phyloP scores from a whole-genome alignment of 495 filamentous ascomycete species.

The Lophiotrema nucula region DNA sequence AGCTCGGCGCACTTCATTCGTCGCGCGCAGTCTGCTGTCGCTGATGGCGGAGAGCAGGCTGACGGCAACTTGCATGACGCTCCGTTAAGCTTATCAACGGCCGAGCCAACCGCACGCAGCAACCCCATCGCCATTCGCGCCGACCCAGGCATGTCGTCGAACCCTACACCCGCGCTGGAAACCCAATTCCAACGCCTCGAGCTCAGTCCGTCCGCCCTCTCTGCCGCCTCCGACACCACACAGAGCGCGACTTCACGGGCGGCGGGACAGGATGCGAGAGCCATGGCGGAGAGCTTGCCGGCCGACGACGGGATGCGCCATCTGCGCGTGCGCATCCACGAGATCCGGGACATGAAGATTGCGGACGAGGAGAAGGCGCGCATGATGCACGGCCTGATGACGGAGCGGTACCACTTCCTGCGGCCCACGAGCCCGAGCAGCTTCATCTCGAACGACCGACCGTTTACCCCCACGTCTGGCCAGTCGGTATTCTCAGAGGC shows the following conservation, averaged over 20 bases:
- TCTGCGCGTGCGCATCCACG: conserved; percentile 72
- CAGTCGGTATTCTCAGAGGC: conserved; percentile 29
- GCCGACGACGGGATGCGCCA: conserved; percentile 89
- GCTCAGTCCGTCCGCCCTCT: conserved; percentile 8
- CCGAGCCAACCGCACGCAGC: conserved; percentile 1
- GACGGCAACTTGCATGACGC: conserved; percentile 9
- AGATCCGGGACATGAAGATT: conserved; percentile 65
- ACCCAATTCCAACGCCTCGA: conserved; percentile 40
- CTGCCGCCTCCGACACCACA: neutral
- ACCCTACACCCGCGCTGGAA: conserved; percentile 36
- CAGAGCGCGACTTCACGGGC: neutral
- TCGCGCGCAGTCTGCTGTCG: neutral
- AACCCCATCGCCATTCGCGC: conserved; percentile 12
- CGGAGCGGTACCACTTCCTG: conserved; percentile 60
- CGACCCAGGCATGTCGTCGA: conserved; percentile 33
- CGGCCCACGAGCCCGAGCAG: conserved; percentile 27
- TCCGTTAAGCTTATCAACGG: conserved; percentile 14
- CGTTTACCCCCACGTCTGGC: conserved; percentile 33
- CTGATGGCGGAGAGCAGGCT: neutral
- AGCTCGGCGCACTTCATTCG: conserved; percentile 10
- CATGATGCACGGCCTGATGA: conserved; percentile 80
- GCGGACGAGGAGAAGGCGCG: conserved; percentile 74
- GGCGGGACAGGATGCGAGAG: conserved; percentile 17
- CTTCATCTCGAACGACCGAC: conserved; percentile 31
- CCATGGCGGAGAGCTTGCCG: conserved; percentile 56